Conservation (phyloP, 2,329 filamentous ascomycete genomes). For the Magnaporthiopsis incrustans region DNA sequence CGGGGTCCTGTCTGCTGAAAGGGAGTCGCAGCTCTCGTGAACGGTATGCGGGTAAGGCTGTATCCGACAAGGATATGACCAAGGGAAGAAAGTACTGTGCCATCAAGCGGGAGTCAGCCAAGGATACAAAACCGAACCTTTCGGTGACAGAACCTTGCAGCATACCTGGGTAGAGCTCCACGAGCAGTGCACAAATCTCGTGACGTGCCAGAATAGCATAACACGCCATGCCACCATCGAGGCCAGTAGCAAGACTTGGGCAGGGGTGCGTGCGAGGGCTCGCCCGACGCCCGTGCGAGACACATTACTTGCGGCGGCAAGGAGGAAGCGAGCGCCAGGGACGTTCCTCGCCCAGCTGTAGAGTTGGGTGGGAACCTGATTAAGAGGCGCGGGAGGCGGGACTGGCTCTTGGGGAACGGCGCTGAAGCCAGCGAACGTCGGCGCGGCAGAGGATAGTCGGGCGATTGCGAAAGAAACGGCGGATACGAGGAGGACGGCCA, state of each 20-base stretch:
- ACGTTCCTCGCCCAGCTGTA: not conserved
- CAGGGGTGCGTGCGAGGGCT: not conserved
- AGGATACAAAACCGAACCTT: too few species aligned
- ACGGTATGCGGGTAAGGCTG: not conserved
- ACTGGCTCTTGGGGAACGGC: not conserved
- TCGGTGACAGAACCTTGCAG: not conserved
- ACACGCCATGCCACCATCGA: not conserved
- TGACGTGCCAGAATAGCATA: conserved; percentile 3
- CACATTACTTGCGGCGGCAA: not conserved
- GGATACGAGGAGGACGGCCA: not conserved
- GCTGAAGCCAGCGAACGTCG: not conserved
- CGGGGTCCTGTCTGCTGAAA: not conserved
- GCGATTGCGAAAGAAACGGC: not conserved
- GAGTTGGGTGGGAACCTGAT: not conserved
- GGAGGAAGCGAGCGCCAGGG: not conserved
- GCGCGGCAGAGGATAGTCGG: not conserved
- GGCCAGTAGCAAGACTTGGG: not conserved
- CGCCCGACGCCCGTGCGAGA: not conserved
- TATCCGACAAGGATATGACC: not conserved
- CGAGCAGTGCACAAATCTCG: conserved; percentile 2
- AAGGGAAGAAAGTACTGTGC: conserved; percentile 2
- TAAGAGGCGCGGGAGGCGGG: not conserved
- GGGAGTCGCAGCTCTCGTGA: not conserved
- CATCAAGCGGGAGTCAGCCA: not conserved
- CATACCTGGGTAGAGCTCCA: conserved; percentile 5